Conservation (phyloP, 352 stramenopile species). For the Pythium monospermum region DNA sequence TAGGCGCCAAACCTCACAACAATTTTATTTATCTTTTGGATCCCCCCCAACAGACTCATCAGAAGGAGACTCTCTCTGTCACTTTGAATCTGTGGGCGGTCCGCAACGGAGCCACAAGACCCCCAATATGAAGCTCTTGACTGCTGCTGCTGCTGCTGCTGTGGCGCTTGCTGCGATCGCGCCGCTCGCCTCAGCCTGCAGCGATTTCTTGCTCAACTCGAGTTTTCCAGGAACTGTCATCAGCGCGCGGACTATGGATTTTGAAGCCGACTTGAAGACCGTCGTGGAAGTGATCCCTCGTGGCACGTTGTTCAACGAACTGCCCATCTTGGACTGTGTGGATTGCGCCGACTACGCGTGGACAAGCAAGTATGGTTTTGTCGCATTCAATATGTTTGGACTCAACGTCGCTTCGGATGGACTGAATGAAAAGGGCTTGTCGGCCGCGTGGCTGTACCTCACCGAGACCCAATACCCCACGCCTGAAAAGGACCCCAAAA, state of each 20-base stretch:
- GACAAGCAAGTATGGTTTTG: conserved; percentile 28
- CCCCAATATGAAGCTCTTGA: no score
- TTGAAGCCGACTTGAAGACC: conserved; percentile 20
- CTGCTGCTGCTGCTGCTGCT: background rate
- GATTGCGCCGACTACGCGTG: conserved; percentile 24
- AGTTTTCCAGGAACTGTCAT: conserved; percentile 9
- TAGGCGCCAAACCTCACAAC: no score
- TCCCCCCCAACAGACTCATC: no score
- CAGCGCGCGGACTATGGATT: conserved; percentile 29
- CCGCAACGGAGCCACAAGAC: no score
- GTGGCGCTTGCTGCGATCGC: no score
- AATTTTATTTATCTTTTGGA: no score
- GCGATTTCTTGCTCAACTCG: conserved; percentile 48
- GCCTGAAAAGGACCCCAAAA: conserved; percentile 15
- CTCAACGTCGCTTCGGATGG: conserved; percentile 28
- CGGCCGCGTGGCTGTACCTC: conserved; percentile 23
- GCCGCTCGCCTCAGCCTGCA: conserved; percentile 22
- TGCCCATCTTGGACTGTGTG: conserved; percentile 10
- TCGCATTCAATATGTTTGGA: conserved; percentile 29
- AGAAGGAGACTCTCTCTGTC: no score
- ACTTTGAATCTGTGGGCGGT: no score
- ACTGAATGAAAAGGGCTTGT: conserved; percentile 28
- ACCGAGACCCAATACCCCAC: conserved; percentile 40
- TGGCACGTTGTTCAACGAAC: conserved; percentile 23
- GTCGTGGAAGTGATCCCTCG: conserved; percentile 27